Conservation (phyloP, 805 yeast genomes). For the Wickerhamiella brachini region DNA sequence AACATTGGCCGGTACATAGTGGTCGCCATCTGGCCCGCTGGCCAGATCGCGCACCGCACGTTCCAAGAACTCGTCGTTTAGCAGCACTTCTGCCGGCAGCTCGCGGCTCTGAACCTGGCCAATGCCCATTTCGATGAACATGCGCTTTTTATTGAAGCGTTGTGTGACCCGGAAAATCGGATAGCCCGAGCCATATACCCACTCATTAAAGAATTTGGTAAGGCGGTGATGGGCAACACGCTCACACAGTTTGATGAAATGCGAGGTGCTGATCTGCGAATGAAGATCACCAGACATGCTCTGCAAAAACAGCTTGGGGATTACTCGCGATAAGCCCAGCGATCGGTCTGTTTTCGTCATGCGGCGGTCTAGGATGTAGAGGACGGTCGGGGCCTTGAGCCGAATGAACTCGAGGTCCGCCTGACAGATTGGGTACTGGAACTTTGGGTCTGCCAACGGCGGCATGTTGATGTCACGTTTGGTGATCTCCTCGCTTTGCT, state of each 20-base stretch:
- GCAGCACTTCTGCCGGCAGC: constrained; percentile 21
- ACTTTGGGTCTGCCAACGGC: constrained; percentile 63
- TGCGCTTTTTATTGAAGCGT: constrained; percentile 81
- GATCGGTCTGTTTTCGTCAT: constrained; percentile 95
- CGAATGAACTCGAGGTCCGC: constrained; percentile 54
- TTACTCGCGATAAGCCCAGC: constrained; percentile 78
- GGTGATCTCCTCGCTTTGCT: constrained; percentile 50
- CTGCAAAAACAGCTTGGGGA: constrained; percentile 82
- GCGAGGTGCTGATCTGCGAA: constrained; percentile 63
- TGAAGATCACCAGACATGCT: constrained; percentile 90
- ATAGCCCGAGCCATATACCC: constrained; percentile 83
- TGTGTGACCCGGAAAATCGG: constrained; percentile 85
- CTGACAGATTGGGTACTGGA: constrained; percentile 48
- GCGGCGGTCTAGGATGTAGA: constrained; percentile 72
- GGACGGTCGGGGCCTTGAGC: constrained; percentile 73
- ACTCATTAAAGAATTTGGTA: constrained; percentile 75
- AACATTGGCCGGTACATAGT: constrained; percentile 25
- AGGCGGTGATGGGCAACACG: constrained; percentile 78
- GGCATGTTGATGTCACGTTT: constrained; percentile 63
- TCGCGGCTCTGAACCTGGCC: constrained; percentile 61
- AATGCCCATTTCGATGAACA: constrained; percentile 88
- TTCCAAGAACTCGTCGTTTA: constrained; percentile 26
- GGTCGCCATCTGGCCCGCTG: constrained; percentile 4
- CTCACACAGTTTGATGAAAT: constrained; percentile 89
- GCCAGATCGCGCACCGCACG: constrained; percentile 25